Evolutionary conservation across 2,329 filamentous ascomycete genomes (phyloP).

Genomic region (Penicillium sp.): DNA sequence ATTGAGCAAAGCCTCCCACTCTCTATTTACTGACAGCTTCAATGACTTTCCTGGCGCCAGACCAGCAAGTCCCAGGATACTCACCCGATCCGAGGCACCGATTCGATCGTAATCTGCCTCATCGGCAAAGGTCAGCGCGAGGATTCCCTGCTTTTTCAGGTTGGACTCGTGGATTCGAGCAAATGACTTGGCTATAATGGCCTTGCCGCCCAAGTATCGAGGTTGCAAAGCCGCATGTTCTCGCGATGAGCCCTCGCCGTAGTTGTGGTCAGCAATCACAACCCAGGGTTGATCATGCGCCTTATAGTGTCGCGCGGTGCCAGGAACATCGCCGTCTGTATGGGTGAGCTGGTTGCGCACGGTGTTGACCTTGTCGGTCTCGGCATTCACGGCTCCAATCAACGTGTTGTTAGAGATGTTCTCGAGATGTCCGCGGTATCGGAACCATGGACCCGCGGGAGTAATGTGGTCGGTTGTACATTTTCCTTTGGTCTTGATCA

Average conservation of each 20-base stretch:
- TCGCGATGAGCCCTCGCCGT: slow-evolving; percentile 92
- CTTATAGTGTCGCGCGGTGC: slow-evolving; percentile 96
- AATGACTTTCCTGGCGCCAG: not conserved
- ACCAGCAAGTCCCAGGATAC: not conserved
- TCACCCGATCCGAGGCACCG: not conserved
- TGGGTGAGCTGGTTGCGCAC: slow-evolving; percentile 82
- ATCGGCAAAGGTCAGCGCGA: slow-evolving; percentile 89
- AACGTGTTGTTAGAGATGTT: slow-evolving; percentile 99
- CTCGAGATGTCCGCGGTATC: slow-evolving; percentile 98
- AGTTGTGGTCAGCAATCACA: slow-evolving; percentile 98
- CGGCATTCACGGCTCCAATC: slow-evolving; percentile 92
- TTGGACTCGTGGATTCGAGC: slow-evolving; percentile 99
- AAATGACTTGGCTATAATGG: slow-evolving; percentile 79
- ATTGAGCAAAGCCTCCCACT: not conserved
- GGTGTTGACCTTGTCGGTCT: slow-evolving; percentile 95
- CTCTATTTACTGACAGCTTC: not conserved
- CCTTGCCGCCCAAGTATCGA: slow-evolving; percentile 88
- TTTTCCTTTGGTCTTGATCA: slow-evolving; percentile 95
- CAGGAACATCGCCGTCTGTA: slow-evolving; percentile 81
- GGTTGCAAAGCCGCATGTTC: slow-evolving; percentile 97
- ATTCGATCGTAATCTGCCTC: not conserved
- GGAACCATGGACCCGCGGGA: slow-evolving; percentile 95
- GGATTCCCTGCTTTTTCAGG: slow-evolving; percentile 99
- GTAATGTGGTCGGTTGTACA: slow-evolving; percentile 95
- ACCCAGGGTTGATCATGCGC: slow-evolving; percentile 92